Conservation (phyloP, 225 moss, liverwort and hornwort species). For the Physcomitrium patens region DNA sequence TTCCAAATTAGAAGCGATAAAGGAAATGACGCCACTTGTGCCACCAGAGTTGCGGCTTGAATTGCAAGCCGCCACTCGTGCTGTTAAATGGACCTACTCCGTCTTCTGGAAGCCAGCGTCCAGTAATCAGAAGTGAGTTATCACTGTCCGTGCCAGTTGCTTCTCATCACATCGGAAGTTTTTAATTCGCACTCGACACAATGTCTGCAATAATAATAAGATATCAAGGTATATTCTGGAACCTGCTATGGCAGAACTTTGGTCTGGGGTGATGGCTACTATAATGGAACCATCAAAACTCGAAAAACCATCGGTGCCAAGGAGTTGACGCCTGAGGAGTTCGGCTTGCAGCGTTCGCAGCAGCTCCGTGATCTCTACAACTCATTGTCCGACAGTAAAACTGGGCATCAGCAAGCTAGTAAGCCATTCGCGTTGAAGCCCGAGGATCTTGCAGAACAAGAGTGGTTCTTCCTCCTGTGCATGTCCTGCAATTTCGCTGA, state of each 20-base stretch:
- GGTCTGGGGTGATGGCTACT: constrained; percentile 94
- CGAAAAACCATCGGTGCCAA: constrained; percentile 79
- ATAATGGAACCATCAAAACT: constrained; percentile 90
- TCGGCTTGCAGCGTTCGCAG: constrained; percentile 89
- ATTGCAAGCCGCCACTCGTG: constrained; percentile 81
- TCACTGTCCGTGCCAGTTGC: not conserved
- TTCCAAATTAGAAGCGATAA: constrained; percentile 27
- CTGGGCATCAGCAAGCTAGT: constrained; percentile 57
- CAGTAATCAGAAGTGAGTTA: constrained; percentile 59
- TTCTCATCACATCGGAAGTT: constrained; percentile 9
- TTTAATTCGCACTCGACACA: not conserved
- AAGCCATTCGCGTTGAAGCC: constrained; percentile 93
- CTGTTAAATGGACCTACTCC: constrained; percentile 93
- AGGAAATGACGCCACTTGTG: constrained; percentile 35
- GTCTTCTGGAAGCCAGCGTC: constrained; percentile 72
- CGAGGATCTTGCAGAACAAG: constrained; percentile 94
- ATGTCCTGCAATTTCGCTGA: constrained; percentile 89
- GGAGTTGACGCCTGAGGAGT: constrained; percentile 87
- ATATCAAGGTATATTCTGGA: not conserved
- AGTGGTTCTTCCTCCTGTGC: constrained; percentile 97
- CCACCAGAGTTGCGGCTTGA: constrained; percentile 50
- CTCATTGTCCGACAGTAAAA: constrained; percentile 55
- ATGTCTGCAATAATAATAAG: not conserved
- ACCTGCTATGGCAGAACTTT: constrained; percentile 49
- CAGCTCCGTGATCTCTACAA: constrained; percentile 91